These are phyloP conservation scores for Calophaca sinica DNA, from an alignment of 306 rosid species.

Conservation along the genomic window DNA sequence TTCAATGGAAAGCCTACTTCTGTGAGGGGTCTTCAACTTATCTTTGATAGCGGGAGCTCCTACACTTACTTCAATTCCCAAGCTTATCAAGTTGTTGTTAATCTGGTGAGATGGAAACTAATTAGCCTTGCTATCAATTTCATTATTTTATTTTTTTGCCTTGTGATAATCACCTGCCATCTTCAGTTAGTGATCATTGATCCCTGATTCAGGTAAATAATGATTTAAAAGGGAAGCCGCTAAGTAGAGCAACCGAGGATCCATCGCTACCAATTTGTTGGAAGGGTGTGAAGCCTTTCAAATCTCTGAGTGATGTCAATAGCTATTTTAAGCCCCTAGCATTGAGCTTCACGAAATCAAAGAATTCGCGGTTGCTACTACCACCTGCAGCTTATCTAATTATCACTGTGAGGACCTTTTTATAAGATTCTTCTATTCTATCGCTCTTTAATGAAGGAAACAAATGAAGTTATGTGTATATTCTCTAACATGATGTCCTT, in stretches of 20 bases:
- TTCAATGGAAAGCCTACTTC: conserved; percentile 64
- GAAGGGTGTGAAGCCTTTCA: conserved; percentile 75
- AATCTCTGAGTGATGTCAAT: conserved; percentile 55
- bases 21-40: conserved; percentile 55
- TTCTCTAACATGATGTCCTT: conserved; percentile 37
- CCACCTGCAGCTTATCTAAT: conserved; percentile 74
- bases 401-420: conserved; percentile 57
- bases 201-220: conserved; percentile 56
- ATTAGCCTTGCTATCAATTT: conserved; percentile 1
- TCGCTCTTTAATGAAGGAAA: background rate
- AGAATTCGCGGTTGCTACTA: conserved; percentile 53
- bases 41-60: conserved; percentile 90
- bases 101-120: conserved; percentile 59
- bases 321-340: conserved; percentile 62
- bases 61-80: conserved; percentile 75
- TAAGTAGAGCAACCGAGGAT: conserved; percentile 56
- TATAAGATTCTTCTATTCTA: background rate
- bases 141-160: background rate
- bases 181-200: conserved; percentile 13
- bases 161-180: too few species aligned
- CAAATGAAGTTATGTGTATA: conserved; percentile 11
- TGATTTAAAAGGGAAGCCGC: conserved; percentile 64
- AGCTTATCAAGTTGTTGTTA: conserved; percentile 51
- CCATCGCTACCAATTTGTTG: conserved; percentile 70
- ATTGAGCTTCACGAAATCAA: conserved; percentile 56